Conservation (phyloP, 805 yeast species). For the Priceomyces castillae region DNA sequence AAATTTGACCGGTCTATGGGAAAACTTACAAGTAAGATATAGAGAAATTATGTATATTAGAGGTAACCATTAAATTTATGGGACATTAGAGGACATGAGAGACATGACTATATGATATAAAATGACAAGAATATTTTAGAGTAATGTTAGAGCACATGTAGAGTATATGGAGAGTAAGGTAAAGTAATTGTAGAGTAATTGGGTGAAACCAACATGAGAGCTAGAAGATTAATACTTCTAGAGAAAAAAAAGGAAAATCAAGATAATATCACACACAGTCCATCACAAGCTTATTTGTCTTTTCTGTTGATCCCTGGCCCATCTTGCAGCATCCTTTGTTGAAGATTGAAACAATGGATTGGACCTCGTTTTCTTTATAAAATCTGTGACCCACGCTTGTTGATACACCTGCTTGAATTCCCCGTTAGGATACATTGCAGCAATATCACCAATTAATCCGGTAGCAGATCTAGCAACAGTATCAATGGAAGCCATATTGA, state of each 20-base stretch:
- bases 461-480: constrained; percentile 77
- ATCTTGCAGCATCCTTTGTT: constrained; percentile 90
- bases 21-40: too few species aligned
- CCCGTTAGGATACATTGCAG: constrained; percentile 80
- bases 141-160: constrained; percentile 1
- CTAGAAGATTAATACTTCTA: background rate
- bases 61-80: constrained; percentile 5
- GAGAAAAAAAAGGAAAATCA: background rate
- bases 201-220: background rate
- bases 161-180: constrained; percentile 1
- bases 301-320: constrained; percentile 91
- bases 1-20: too few species aligned
- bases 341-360: constrained; percentile 58
- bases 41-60: constrained; percentile 7
- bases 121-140: constrained; percentile 6
- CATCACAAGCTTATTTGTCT: constrained; percentile 23
- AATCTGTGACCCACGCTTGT: constrained; percentile 76
- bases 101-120: constrained; percentile 8
- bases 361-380: constrained; percentile 70
- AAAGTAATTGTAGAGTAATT: constrained; percentile 5
- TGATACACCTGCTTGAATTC: constrained; percentile 62
- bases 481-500: constrained; percentile 60
- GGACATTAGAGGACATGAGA: constrained; percentile 13
- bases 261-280: too few species aligned
- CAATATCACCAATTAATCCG: constrained; percentile 91